A percentile compares a stretch with the other conserved stretches of the same genome.
Conservation (phyloP, 106 monocot genomes). For the Allium cepa region DNA sequence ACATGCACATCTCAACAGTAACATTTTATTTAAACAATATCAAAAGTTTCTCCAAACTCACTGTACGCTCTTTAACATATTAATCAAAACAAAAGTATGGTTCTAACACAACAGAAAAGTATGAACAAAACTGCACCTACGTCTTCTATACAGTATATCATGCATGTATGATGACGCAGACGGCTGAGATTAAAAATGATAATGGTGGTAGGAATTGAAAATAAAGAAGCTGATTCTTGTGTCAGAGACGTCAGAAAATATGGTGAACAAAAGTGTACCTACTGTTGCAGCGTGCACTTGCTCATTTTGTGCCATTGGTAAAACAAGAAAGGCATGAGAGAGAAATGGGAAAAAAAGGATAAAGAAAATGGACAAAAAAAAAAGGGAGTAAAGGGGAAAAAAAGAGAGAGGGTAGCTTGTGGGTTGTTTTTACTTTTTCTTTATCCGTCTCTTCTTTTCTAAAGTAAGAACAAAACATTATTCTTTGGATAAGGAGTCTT, state of each 20-base stretch:
- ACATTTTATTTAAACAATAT: no score
- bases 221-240: constrained; percentile 28
- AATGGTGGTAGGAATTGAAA: constrained; percentile 11
- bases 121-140: no score
- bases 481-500: no score
- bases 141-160: no score
- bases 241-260: constrained; percentile 16
- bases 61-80: no score
- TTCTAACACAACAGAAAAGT: no score
- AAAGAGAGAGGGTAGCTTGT: not conserved
- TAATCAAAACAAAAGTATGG: no score
- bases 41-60: no score
- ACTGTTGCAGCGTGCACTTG: constrained; percentile 3
- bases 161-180: constrained; percentile 1
- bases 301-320: constrained; percentile 2
- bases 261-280: not conserved
- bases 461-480: not conserved
- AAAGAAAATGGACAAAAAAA: not conserved
- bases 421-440: not conserved
- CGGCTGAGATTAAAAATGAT: constrained; percentile 13
- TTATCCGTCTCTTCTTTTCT: not conserved
- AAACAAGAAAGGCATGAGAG: constrained; percentile 6
- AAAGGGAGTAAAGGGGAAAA: not conserved
- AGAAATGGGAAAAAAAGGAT: not conserved
- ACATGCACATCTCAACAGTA: not conserved